Base-by-base conservation (phyloP, 139 green algal species). In the Yamagishiella unicocca region DNA sequence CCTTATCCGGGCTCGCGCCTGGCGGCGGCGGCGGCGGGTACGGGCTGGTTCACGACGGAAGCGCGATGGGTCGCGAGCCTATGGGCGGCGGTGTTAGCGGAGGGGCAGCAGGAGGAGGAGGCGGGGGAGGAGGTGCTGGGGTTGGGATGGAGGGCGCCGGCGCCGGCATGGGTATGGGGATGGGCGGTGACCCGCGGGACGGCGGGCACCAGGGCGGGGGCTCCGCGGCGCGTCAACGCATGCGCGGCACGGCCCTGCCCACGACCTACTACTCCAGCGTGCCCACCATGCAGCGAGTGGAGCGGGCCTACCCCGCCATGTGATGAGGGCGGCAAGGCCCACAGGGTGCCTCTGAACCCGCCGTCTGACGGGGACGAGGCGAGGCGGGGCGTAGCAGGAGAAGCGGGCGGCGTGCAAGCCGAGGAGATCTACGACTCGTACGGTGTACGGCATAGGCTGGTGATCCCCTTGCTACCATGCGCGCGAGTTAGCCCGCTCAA, bases 261-360 rank as follows among this genome's bases (percentile, higher is more conserved):
- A 33, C 24, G 6, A 55, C 31, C 31, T 82, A 82, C 45, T 58
- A 74, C 5, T 14, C 35, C 37, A 84, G 22, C 9, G 54, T 84
- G 27, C 38, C 77, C 14, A 42, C 77, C 37, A 42, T 43, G 55
- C 55, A 53, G 25, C 37, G 77, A 1, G 38, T 84, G 55, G 77
- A 84, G 54, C 50, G 31, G 40, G 77, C 77, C 27, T 84, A 84
- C 22, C 77, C 77, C 4, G 37, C 54, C 25, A 24, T 84, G 22
- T 84, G 58, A 83, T 46, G 35, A n/a, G 6, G 22, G 58, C 58
- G 22, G 14, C 19, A n/a, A n/a, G n/a, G n/a, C n/a, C n/a, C n/a
- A n/a, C n/a, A n/a, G n/a, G n/a, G n/a, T n/a, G n/a, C n/a, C n/a
- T n/a, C n/a, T n/a, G n/a, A n/a, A n/a, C n/a, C n/a, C n/a, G n/a